A percentile compares a stretch with the other conserved stretches of the same genome.
These are phyloP conservation scores for Penicillium chermesinum DNA, from an alignment of 495 filamentous ascomycete genomes.

Conservation along the genomic window DNA sequence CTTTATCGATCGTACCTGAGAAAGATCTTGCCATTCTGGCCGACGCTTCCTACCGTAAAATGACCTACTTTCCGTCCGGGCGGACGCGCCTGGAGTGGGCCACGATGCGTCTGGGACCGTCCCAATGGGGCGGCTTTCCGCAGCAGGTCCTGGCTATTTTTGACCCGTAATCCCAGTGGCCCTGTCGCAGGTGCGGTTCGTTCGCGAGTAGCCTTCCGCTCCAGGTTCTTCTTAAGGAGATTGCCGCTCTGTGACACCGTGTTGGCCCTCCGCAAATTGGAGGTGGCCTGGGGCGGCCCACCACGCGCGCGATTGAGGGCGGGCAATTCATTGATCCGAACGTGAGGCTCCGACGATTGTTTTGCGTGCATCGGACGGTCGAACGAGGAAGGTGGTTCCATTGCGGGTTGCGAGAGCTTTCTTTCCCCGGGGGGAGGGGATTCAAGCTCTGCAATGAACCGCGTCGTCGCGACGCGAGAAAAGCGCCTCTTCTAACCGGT, in stretches of 20 bases:
- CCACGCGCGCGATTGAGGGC: constrained; percentile 12
- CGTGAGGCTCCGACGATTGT: constrained; percentile 12
- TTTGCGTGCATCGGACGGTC: constrained; percentile 15
- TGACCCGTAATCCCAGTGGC: constrained; percentile 27
- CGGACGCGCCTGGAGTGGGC: constrained; percentile 29
- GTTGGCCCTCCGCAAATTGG: constrained; percentile 37
- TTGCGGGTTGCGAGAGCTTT: constrained; percentile 14
- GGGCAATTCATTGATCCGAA: constrained; percentile 19
- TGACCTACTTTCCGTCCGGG: constrained; percentile 57
- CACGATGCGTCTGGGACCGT: constrained; percentile 30
- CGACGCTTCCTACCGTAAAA: constrained; percentile 92
- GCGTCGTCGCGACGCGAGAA: constrained; percentile 14
- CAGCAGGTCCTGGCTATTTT: constrained; percentile 45
- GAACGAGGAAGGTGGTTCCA: constrained; percentile 18
- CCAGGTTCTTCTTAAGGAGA: constrained; percentile 30
- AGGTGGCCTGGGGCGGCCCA: constrained; percentile 20
- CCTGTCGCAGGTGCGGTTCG: constrained; percentile 14
- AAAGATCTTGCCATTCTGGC: constrained; percentile 89
- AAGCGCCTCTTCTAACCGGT: too few relatives aligned
- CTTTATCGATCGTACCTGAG: constrained; percentile 62
- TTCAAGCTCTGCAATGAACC: constrained; percentile 14
- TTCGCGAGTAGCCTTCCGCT: constrained; percentile 27
- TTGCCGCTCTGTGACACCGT: constrained; percentile 36
- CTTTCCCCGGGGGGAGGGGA: background rate
- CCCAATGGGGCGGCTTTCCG: constrained; percentile 35